These are phyloP conservation scores for Suhomyces vadensis DNA, from an alignment of 805 yeast genomes.

Conservation along the genomic window DNA sequence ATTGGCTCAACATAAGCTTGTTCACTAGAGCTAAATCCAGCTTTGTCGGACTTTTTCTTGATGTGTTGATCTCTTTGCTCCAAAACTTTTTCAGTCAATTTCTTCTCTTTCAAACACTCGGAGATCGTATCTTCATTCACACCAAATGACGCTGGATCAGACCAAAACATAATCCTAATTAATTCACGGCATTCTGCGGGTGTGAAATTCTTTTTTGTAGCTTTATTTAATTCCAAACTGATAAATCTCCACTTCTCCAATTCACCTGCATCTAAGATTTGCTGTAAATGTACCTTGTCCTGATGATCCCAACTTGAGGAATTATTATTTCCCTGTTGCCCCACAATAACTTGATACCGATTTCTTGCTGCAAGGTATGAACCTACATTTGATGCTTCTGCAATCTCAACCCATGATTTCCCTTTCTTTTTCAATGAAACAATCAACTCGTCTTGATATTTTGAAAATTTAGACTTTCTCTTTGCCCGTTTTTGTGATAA, in stretches of 20 bases:
- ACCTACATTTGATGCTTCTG: slow-evolving; percentile 62
- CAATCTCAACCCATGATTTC: slow-evolving; percentile 72
- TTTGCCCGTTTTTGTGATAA: slow-evolving; percentile 51
- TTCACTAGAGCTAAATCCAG: slow-evolving; percentile 6
- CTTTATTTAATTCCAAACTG: slow-evolving; percentile 59
- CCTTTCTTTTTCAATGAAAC: slow-evolving; percentile 62
- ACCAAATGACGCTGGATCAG: slow-evolving; percentile 58
- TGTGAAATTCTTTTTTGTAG: slow-evolving; percentile 51
- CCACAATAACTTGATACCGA: slow-evolving; percentile 76
- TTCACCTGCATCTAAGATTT: slow-evolving; percentile 67
- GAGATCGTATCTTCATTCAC: slow-evolving; percentile 47
- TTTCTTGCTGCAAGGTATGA: slow-evolving; percentile 73
- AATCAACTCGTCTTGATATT: slow-evolving; percentile 67
- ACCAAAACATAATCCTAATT: slow-evolving; percentile 52
- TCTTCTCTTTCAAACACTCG: slow-evolving; percentile 40
- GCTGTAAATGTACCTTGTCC: slow-evolving; percentile 52
- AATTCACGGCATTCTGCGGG: slow-evolving; percentile 57
- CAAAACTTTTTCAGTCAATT: slow-evolving; percentile 34
- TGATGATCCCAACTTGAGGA: slow-evolving; percentile 60
- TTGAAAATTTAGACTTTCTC: slow-evolving; percentile 67
- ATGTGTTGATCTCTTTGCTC: slow-evolving; percentile 19
- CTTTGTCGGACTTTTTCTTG: slow-evolving; percentile 11
- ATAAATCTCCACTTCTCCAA: slow-evolving; percentile 67
- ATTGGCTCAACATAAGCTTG: slow-evolving; percentile 14
- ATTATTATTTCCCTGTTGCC: slow-evolving; percentile 76